These are phyloP conservation scores for Gloeophyllum trabeum DNA, from an alignment of 768 basidiomycete genomes.

Conservation along the genomic window DNA sequence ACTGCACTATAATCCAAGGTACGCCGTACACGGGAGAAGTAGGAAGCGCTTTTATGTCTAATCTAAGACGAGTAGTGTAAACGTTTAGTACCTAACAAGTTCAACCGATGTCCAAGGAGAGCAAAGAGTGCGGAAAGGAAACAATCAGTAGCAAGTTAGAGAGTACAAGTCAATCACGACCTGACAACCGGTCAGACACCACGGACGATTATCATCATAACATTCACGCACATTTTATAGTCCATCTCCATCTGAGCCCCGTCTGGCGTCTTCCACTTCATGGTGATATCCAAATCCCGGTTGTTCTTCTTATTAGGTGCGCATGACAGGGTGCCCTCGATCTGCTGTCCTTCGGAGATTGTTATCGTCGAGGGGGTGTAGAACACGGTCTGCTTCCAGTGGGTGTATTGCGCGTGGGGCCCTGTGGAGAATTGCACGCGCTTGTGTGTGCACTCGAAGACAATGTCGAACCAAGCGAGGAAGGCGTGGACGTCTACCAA, in stretches of 20 bases:
- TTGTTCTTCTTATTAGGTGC: conserved; percentile 89
- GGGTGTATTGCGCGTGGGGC: conserved; percentile 92
- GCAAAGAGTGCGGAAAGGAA: not conserved
- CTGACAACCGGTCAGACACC: conserved; percentile 63
- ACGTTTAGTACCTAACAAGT: not conserved
- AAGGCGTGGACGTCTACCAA: conserved; percentile 85
- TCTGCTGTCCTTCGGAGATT: conserved; percentile 55
- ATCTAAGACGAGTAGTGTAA: no score
- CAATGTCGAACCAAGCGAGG: conserved; percentile 98
- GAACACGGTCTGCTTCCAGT: conserved; percentile 73
- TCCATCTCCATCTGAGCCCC: conserved; percentile 29
- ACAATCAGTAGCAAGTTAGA: not conserved
- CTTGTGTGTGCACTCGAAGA: conserved; percentile 93
- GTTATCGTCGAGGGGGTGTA: conserved; percentile 49
- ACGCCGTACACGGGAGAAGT: no score
- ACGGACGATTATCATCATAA: conserved; percentile 13
- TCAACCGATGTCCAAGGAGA: not conserved
- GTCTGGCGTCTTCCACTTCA: conserved; percentile 49
- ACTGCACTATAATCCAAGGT: no score
- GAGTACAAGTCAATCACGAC: conserved; percentile 37
- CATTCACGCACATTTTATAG: conserved; percentile 78
- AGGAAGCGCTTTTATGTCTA: no score
- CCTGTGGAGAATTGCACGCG: conserved; percentile 94
- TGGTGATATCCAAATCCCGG: conserved; percentile 86
- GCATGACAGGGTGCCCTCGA: conserved; percentile 65